Percentiles rank a stretch among this genome's conserved stretches.
Evolutionary conservation across 345 rosid species (phyloP).

Genomic region (Cardiospermum halicacabum): DNA sequence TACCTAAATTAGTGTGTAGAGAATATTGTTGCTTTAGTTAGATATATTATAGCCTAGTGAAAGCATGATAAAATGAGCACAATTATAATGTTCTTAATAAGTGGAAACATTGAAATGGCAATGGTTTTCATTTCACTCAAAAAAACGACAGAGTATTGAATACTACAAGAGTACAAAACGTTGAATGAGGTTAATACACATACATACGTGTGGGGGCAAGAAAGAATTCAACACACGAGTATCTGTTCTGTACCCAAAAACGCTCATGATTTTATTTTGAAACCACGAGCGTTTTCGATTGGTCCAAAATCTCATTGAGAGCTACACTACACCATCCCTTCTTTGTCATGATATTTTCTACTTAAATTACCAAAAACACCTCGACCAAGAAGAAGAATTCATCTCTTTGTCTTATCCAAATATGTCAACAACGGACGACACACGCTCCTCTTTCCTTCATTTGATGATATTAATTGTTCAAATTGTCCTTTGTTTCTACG

Average conservation of each 20-base stretch:
- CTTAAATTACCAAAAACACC: neutral
- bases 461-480: neutral
- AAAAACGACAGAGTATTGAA: neutral
- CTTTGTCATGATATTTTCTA: neutral
- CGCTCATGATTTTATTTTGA: slow-evolving; percentile 1
- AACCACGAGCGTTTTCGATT: neutral
- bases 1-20: neutral
- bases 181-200: neutral
- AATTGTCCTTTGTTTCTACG: neutral
- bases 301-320: neutral
- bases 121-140: neutral
- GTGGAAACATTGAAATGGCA: neutral
- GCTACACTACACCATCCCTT: too few relatives aligned
- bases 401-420: slow-evolving; percentile 12
- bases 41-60: neutral
- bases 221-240: neutral
- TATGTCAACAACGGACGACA: slow-evolving; percentile 20
- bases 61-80: neutral
- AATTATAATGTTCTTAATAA: neutral
- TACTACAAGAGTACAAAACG: neutral
- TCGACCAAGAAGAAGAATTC: neutral
- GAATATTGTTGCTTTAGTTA: neutral
- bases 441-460: too few relatives aligned
- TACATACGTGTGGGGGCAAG: neutral
- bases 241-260: neutral